A percentile compares a stretch with the other conserved stretches of the same genome.
Conservation (phyloP, 768 basidiomycete genomes). For the Lenzites betulinus region DNA sequence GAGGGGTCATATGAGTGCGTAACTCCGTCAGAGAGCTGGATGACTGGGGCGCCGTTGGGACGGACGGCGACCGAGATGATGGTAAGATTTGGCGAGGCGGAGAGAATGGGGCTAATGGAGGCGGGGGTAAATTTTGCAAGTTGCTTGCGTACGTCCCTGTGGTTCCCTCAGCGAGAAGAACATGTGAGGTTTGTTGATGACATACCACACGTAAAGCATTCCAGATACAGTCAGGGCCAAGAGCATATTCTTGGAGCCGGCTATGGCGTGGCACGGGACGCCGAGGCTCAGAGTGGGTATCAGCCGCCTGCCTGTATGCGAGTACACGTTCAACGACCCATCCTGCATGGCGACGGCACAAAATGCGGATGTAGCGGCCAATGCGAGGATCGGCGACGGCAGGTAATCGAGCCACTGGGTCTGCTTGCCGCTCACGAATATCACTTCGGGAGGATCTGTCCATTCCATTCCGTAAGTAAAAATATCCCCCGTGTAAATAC, state of each 20-base stretch:
- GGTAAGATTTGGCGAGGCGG: slow-evolving; percentile 54
- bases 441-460: slow-evolving; percentile 67
- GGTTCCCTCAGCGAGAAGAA: background rate
- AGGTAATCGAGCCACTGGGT: slow-evolving; percentile 92
- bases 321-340: slow-evolving; percentile 82
- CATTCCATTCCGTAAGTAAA: background rate
- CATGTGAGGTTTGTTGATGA: background rate
- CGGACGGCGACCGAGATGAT: slow-evolving; percentile 69
- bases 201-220: slow-evolving; percentile 75
- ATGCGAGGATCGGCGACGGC: slow-evolving; percentile 64
- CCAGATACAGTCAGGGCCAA: slow-evolving; percentile 75
- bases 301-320: slow-evolving; percentile 75
- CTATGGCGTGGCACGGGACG: slow-evolving; percentile 67
- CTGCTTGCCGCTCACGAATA: slow-evolving; percentile 62
- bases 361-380: slow-evolving; percentile 65
- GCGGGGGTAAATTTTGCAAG: slow-evolving; percentile 64
- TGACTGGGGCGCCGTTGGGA: slow-evolving; percentile 77
- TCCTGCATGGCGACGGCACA: slow-evolving; percentile 81
- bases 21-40: slow-evolving; percentile 76
- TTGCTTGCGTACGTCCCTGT: slow-evolving; percentile 77
- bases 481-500: background rate
- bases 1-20: slow-evolving; percentile 77
- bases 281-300: slow-evolving; percentile 79
- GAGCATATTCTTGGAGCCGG: slow-evolving; percentile 62
- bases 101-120: slow-evolving; percentile 61